phyloP scores from a whole-genome alignment of 192 early-diverging fungal species.

The Coemansia javaensis region DNA sequence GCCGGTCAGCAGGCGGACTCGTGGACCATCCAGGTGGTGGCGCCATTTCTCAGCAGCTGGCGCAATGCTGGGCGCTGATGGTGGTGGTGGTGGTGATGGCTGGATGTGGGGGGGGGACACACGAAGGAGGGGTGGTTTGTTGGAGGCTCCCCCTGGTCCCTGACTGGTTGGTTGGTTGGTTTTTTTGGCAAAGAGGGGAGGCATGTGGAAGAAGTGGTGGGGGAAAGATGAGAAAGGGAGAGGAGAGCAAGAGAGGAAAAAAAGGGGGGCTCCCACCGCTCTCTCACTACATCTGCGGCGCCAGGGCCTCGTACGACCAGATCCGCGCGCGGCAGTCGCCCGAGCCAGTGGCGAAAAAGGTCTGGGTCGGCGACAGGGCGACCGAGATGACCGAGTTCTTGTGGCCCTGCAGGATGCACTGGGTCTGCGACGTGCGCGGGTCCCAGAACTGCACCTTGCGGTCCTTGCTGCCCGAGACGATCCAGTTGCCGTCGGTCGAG shows the following conservation, averaged over 20 bases:
- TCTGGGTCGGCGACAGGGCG: conserved; percentile 72
- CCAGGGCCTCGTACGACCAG: conserved; percentile 72
- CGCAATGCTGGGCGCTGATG: no score
- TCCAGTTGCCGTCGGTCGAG: conserved; percentile 79
- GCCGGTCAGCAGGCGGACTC: no score
- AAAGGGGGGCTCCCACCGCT: background rate
- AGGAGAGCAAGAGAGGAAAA: background rate
- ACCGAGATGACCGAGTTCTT: conserved; percentile 98
- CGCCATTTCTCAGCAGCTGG: no score
- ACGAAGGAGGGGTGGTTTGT: no score
- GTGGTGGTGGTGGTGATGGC: no score
- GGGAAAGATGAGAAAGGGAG: no score
- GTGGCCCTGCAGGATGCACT: conserved; percentile 85
- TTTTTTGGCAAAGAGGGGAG: no score
- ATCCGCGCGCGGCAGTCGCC: conserved; percentile 90
- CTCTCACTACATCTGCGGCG: conserved; percentile 6
- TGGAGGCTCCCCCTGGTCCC: no score
- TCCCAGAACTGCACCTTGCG: conserved; percentile 94
- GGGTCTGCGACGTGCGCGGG: conserved; percentile 61
- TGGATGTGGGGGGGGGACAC: no score
- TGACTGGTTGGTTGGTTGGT: no score
- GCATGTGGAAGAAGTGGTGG: no score
- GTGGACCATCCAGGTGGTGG: no score
- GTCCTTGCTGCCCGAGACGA: conserved; percentile 90
- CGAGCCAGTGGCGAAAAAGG: conserved; percentile 92